Evolutionary conservation across 768 basidiomycete species (phyloP), one percentile per base, ranked within the genome.

Genomic region (Kwoniella dejecticola): DNA sequence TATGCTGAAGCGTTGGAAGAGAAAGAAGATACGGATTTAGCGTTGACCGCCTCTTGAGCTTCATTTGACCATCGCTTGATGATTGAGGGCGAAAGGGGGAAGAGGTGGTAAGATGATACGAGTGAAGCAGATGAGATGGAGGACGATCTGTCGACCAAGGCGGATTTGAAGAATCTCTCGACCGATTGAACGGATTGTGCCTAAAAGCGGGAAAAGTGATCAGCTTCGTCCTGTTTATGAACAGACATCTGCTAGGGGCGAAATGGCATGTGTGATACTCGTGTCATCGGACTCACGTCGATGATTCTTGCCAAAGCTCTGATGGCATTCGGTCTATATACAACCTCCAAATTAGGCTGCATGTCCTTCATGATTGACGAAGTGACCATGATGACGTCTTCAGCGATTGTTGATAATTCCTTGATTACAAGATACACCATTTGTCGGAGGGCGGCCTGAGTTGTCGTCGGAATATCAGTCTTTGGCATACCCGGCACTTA

Each of bases 311-410:
- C 93, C 5, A 99, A 83, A 6, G 95, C 94, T 67, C 96, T 87
- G 70, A 98, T 99, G 15, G 96, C 89, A 79, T 99, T 99, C 30
- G 96, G 91, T 56, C 96, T 85, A 80, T 99, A 99, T 63, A 99
- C 92, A 72, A 98, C 95, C 80, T 99, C 96, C 49, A 92, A 88
- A 77, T 96, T 97, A 56, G 94, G 89, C 74, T 99, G 96, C 92
- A 98, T 99, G 76, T 99, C 96, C 83, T 98, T 98, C 94, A 96
- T 96, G 79, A 99, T 97, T 74, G 92, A 96, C 79, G 88, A 90
- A 10, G 96, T 99, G 64, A 97, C 94, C 92, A 99, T 99, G 70
- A 99, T 96, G 27, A 98, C 92, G 83, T 98, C 95, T 79, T 99
- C 93, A 15, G 96, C 91, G n/a, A 89, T 88, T 33, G 85, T 87